phyloP scores from a whole-genome alignment of 306 rosid species.

The Vachellia pachyceras region DNA sequence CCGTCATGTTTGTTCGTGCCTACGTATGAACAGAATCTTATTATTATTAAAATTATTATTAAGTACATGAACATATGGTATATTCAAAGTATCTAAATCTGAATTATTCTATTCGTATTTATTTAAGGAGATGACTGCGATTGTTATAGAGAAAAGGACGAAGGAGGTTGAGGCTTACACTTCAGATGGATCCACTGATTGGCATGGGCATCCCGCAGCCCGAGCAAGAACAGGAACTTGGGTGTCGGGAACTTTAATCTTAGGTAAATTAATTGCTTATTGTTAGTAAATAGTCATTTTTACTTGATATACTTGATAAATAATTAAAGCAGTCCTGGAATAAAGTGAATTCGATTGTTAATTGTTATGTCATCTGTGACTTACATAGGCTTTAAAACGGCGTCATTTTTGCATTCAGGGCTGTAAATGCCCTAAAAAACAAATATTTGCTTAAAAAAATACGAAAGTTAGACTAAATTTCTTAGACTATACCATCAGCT shows the following conservation, averaged over 20 bases:
- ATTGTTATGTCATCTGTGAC: not conserved
- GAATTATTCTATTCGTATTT: not conserved
- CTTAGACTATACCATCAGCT: too few species aligned
- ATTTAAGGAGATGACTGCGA: conserved; percentile 38
- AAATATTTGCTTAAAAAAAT: too few species aligned
- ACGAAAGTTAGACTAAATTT: too few species aligned
- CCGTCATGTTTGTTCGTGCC: not conserved
- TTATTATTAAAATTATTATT: too few species aligned
- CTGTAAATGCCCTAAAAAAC: not conserved
- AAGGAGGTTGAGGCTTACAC: conserved; percentile 42
- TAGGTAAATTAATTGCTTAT: conserved; percentile 43
- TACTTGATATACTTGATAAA: too few species aligned
- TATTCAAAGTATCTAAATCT: not conserved
- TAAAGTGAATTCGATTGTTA: too few species aligned
- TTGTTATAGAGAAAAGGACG: conserved; percentile 15
- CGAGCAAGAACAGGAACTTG: conserved; percentile 59
- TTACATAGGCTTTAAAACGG: not conserved
- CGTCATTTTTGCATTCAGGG: not conserved
- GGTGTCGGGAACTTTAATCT: conserved; percentile 64
- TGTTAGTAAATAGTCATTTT: too few species aligned
- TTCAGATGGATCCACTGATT: conserved; percentile 64
- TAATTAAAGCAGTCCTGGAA: too few species aligned
- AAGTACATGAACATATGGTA: not conserved
- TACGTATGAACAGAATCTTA: not conserved
- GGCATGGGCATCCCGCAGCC: conserved; percentile 65